Evolutionary conservation across 495 filamentous ascomycete genomes (phyloP).

Genomic region (Penicillium atrosanguineum): DNA sequence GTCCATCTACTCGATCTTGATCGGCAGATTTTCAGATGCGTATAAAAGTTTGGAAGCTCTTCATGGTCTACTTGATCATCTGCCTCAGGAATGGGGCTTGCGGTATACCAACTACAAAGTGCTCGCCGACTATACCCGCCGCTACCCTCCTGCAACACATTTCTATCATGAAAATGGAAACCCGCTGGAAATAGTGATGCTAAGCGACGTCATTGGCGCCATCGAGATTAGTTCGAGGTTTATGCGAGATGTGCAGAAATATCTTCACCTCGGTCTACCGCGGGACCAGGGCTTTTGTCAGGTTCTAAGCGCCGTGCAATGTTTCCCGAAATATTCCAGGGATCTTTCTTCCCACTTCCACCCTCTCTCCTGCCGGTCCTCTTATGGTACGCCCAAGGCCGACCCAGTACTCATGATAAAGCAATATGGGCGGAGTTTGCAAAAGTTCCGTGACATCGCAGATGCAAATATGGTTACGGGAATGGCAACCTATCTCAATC

Average conservation of each 20-base stretch:
- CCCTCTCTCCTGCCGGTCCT: slow-evolving; percentile 4
- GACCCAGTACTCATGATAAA: neutral
- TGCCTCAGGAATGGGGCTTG: slow-evolving; percentile 24
- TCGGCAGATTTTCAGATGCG: slow-evolving; percentile 20
- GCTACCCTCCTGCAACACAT: slow-evolving; percentile 17
- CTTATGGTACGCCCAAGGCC: neutral
- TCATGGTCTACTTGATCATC: slow-evolving; percentile 6
- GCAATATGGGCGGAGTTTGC: neutral
- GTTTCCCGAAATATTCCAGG: neutral
- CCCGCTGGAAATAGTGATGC: slow-evolving; percentile 9
- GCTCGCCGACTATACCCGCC: slow-evolving; percentile 22
- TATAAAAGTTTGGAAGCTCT: slow-evolving; percentile 11
- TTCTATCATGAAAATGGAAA: slow-evolving; percentile 24
- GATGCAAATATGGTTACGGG: slow-evolving; percentile 7
- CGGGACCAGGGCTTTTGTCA: slow-evolving; percentile 11
- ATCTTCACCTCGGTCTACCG: neutral
- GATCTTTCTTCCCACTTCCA: slow-evolving; percentile 4
- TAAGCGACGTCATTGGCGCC: slow-evolving; percentile 13
- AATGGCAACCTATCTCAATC: slow-evolving; percentile 11
- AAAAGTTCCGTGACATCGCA: slow-evolving; percentile 11
- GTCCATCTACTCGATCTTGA: slow-evolving; percentile 14
- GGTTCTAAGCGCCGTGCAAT: neutral
- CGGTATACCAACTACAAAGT: slow-evolving; percentile 22
- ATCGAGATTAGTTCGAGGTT: slow-evolving; percentile 8
- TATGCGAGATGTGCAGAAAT: slow-evolving; percentile 8